These are phyloP conservation scores for Eucalyptus caleyi DNA, from an alignment of 345 rosid species.

Conservation along the genomic window DNA sequence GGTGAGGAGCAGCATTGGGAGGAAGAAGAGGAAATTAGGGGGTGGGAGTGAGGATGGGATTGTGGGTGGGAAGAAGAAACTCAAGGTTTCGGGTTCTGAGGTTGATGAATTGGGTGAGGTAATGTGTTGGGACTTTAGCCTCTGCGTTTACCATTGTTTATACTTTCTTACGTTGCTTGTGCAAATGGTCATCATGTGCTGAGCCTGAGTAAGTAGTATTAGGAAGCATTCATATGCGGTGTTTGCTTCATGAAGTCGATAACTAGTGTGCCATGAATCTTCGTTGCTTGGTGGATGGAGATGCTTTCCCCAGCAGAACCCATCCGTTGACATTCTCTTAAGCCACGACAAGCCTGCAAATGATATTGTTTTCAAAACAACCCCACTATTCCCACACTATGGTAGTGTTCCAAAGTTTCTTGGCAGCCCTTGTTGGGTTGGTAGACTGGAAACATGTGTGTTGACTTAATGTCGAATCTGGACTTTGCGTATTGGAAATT, in stretches of 20 bases:
- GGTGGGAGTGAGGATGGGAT: slow-evolving; percentile 12
- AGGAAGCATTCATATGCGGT: neutral
- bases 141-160: neutral
- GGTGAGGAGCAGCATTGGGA: slow-evolving; percentile 24
- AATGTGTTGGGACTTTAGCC: neutral
- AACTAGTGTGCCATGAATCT: neutral
- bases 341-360: neutral
- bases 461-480: neutral
- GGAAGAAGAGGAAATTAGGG: slow-evolving; percentile 36
- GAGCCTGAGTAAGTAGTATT: neutral
- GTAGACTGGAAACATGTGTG: neutral
- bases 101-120: neutral
- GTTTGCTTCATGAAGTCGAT: neutral
- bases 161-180: neutral
- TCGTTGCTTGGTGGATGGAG: neutral
- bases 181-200: neutral
- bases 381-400: neutral
- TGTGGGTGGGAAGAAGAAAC: slow-evolving; percentile 25
- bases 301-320: neutral
- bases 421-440: neutral
- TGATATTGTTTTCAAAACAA: neutral
- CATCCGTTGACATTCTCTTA: neutral
- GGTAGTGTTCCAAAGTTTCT: neutral
- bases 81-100: neutral
- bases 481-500: neutral